Evolutionary conservation across 2,329 filamentous ascomycete genomes (phyloP), one percentile per base, ranked within the genome.

Genomic region (Teratosphaeria pseudoeucalypti): DNA sequence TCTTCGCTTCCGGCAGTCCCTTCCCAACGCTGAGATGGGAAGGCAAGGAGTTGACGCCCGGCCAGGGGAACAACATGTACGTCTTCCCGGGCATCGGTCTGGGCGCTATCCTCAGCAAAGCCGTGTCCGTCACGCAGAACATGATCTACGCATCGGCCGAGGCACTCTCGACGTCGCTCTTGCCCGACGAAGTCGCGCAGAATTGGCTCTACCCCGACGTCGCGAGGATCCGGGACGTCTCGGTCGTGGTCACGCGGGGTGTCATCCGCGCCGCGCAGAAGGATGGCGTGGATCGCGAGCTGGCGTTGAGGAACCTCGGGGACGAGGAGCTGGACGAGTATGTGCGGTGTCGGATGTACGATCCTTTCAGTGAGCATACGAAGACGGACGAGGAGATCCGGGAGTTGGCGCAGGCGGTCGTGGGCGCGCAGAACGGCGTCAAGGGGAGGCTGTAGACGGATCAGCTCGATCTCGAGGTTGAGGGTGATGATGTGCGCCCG

Each of bases 101-200:
- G 34, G 94, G 92, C 62, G 89, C 92, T 65, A 96, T 97, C 71
- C 83, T 97, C 55, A 86, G 87, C 77, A 95, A 96, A 80, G 84
- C 91, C 12, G 86, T 89, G 65, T 85, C 85, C 67, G 82, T 97
- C 66, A 97, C 92, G 5, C 90, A 96, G 73, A 85, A 87, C 75
- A 99, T 99, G 94, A 91, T 99, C 71, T 97, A 97, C 78, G 91
- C 89, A 56, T 92, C 92, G 34, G 94, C 90, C 32, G 86, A 87
- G 49, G 87, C 90, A 4, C 83, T 97, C 23, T 84, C 90, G 16
- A 85, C 85, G 60, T 86, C 88, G 37, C 82, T 99, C 62, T 91
- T 87, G 63, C 80, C 85, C 47, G 87, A 94, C 63, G 94, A 99
- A 78, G 79, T 90, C 69, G 84, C 87, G 59, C 84, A 86, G 72